These are phyloP conservation scores for Beauveria australis DNA, from an alignment of 2,329 filamentous ascomycete genomes.

Conservation along the genomic window DNA sequence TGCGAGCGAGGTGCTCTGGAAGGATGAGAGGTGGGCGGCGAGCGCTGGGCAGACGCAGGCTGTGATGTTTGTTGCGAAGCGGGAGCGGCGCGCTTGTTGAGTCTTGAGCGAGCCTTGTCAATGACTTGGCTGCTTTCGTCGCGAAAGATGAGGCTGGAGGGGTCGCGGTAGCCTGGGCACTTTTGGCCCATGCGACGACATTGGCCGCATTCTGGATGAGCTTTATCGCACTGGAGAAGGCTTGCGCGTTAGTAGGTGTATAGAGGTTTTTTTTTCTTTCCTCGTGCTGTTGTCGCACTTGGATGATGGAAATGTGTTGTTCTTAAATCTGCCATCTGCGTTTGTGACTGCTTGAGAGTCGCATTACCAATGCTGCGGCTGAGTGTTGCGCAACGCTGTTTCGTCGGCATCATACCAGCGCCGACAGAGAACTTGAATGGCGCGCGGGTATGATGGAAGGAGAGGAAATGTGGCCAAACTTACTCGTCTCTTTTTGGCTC, in stretches of 20 bases:
- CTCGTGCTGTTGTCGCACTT: background rate
- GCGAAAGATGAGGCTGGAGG: slow-evolving; percentile 10
- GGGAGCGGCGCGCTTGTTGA: slow-evolving; percentile 4
- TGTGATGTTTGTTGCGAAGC: background rate
- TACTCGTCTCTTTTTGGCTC: slow-evolving; percentile 12
- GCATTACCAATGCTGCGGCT: background rate
- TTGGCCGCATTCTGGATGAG: slow-evolving; percentile 12
- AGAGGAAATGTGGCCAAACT: background rate
- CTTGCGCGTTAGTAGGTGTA: background rate
- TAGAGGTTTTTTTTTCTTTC: background rate
- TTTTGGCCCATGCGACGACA: slow-evolving; percentile 11
- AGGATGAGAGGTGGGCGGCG: background rate
- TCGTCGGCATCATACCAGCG: background rate
- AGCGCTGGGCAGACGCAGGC: background rate
- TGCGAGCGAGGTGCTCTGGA: background rate
- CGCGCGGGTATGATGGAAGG: too few species aligned
- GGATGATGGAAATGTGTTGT: background rate
- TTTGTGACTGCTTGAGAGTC: background rate
- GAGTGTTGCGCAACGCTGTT: background rate
- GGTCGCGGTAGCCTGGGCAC: slow-evolving; percentile 12
- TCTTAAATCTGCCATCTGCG: background rate
- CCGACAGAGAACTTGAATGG: background rate
- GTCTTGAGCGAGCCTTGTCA: slow-evolving; percentile 9
- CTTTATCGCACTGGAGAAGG: slow-evolving; percentile 9
- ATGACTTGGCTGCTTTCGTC: slow-evolving; percentile 13